Percentiles rank a stretch among this genome's conserved stretches.
Evolutionary conservation across 1,284 basidiomycete species (phyloP).

Genomic region (Rhodotorula sp.): DNA sequence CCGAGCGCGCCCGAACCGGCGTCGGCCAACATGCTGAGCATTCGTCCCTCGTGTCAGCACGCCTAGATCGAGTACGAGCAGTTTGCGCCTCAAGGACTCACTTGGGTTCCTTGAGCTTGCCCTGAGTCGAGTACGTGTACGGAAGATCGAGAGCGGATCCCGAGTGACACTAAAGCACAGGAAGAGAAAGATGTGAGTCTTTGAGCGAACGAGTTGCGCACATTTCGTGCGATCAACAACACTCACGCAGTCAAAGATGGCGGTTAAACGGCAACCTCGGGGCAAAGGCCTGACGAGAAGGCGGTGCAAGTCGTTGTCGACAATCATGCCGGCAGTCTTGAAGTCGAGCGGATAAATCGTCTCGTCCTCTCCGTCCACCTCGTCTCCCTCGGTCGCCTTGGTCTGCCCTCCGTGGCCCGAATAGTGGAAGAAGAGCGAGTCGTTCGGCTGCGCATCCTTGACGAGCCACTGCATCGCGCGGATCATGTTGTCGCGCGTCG

Average conservation of each 20-base stretch:
- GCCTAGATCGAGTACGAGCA: no score
- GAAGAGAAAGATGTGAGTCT: not conserved
- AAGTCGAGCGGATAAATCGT: slow-evolving; percentile 78
- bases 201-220: not conserved
- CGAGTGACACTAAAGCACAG: slow-evolving; percentile 49
- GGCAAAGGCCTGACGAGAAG: slow-evolving; percentile 57
- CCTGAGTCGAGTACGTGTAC: slow-evolving; percentile 51
- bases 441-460: slow-evolving; percentile 69
- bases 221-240: not conserved
- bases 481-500: slow-evolving; percentile 80
- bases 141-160: slow-evolving; percentile 54
- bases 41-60: not conserved
- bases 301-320: slow-evolving; percentile 61
- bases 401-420: slow-evolving; percentile 83
- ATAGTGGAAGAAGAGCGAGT: slow-evolving; percentile 83
- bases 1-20: slow-evolving; percentile 44
- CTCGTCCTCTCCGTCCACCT: slow-evolving; percentile 54
- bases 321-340: slow-evolving; percentile 66
- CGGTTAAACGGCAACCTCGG: slow-evolving; percentile 77
- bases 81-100: slow-evolving; percentile 12
- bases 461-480: slow-evolving; percentile 89
- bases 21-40: slow-evolving; percentile 34
- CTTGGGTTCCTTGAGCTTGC: slow-evolving; percentile 57
- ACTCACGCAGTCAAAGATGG: slow-evolving; percentile 67
- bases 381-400: slow-evolving; percentile 58